Evolutionary conservation across 768 basidiomycete species (phyloP).

Genomic region (Daedalea quercina): DNA sequence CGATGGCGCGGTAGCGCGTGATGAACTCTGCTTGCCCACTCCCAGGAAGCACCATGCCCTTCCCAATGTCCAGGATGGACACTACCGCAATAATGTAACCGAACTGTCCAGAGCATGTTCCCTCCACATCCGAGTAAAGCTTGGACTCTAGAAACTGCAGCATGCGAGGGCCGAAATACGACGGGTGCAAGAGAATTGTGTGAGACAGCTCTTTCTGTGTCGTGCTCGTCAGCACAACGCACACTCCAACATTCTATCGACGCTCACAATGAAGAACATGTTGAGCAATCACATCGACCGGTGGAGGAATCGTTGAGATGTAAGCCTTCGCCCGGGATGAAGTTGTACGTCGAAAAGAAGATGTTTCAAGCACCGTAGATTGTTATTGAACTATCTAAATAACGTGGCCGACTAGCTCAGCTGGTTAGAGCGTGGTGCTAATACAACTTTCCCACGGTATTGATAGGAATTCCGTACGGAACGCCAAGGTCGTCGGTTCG

Average conservation of each 20-base stretch:
- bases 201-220: conserved; percentile 92
- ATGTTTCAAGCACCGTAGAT: no score
- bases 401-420: conserved; percentile 3
- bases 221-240: no score
- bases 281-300: not conserved
- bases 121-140: conserved; percentile 93
- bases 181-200: conserved; percentile 94
- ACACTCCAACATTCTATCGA: not conserved
- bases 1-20: conserved; percentile 90
- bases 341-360: no score
- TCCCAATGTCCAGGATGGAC: conserved; percentile 84
- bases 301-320: not conserved
- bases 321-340: no score
- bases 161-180: conserved; percentile 97
- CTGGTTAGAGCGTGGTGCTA: conserved; percentile 6
- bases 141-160: conserved; percentile 89
- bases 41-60: conserved; percentile 86
- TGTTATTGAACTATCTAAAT: no score
- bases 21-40: conserved; percentile 96
- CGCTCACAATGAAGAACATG: conserved; percentile 24
- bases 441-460: no score
- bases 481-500: conserved; percentile 6
- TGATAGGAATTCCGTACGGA: no score
- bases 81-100: conserved; percentile 94
- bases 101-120: conserved; percentile 92